A percentile compares a stretch with the other conserved stretches of the same genome.
These are phyloP conservation scores for Penicillium samsonianum DNA, from an alignment of 495 filamentous ascomycete species.

Conservation along the genomic window DNA sequence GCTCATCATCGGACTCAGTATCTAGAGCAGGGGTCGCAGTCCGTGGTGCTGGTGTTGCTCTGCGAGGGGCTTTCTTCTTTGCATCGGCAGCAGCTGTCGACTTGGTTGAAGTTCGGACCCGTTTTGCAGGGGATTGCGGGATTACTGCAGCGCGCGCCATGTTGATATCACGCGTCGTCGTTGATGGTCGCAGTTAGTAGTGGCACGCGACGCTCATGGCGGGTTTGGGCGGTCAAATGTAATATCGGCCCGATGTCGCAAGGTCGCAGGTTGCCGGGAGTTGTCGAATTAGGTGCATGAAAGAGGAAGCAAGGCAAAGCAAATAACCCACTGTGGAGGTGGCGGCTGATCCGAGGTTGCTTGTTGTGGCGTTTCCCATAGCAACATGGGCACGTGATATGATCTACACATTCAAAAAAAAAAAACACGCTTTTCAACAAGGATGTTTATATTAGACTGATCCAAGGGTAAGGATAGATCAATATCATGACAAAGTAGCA, in stretches of 20 bases:
- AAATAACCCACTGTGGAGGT: constrained; percentile 17
- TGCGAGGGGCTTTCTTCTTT: constrained; percentile 22
- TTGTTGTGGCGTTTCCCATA: constrained; percentile 14
- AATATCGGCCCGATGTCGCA: constrained; percentile 6
- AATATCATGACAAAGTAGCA: not conserved
- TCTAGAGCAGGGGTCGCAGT: constrained; percentile 20
- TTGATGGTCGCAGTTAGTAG: constrained; percentile 8
- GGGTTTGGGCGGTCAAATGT: constrained; percentile 8
- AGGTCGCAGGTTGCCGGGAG: constrained; percentile 4
- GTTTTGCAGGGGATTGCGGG: constrained; percentile 38
- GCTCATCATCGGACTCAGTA: constrained; percentile 38
- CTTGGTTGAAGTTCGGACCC: constrained; percentile 26
- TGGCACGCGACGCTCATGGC: constrained; percentile 24
- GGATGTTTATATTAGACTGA: not conserved
- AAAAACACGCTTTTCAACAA: not conserved
- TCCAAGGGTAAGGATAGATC: not conserved
- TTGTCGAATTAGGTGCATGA: constrained; percentile 15
- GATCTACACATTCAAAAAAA: not conserved
- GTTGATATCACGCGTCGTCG: constrained; percentile 16
- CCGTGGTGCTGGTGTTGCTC: constrained; percentile 20
- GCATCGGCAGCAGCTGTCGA: constrained; percentile 20
- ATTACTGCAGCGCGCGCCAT: constrained; percentile 50
- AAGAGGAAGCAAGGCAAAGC: constrained; percentile 10
- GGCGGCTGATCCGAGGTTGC: constrained; percentile 6
- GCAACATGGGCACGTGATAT: constrained; percentile 11